A percentile compares a stretch with the other conserved stretches of the same genome.
phyloP scores from a whole-genome alignment of 495 filamentous ascomycete genomes.

The Penicillium soppii region DNA sequence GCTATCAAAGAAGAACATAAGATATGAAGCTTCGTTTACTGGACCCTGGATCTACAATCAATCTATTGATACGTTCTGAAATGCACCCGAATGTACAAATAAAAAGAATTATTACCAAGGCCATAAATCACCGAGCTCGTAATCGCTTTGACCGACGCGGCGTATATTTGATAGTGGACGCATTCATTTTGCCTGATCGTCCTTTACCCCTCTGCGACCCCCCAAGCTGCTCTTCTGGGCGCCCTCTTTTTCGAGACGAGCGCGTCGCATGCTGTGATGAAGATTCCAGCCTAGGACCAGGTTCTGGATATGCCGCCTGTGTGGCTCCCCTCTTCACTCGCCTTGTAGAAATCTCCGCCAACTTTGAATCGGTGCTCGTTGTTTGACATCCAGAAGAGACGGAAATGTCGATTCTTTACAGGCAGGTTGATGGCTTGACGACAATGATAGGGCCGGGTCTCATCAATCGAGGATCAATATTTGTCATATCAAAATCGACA shows the following conservation, averaged over 20 bases:
- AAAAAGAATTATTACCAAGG: too few species aligned
- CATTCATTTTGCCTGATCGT: constrained; percentile 4
- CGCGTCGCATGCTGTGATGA: constrained; percentile 11
- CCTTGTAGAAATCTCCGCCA: constrained; percentile 8
- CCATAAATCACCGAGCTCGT: constrained; percentile 9
- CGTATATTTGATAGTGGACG: constrained; percentile 6
- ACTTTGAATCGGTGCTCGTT: too few species aligned
- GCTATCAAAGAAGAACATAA: too few species aligned
- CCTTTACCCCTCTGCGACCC: constrained; percentile 3
- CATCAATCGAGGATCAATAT: too few species aligned
- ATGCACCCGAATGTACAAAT: too few species aligned
- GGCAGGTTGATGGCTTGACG: too few species aligned
- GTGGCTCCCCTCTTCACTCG: constrained; percentile 14
- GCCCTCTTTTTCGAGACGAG: constrained; percentile 4
- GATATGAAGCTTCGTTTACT: not conserved
- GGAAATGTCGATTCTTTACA: too few species aligned
- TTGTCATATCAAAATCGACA: too few species aligned
- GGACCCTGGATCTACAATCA: too few species aligned
- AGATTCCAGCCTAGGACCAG: constrained; percentile 5
- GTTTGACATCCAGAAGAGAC: too few species aligned
- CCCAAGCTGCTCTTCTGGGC: constrained; percentile 12
- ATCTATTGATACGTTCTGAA: too few species aligned
- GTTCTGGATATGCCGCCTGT: constrained; percentile 13
- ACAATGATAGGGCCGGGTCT: too few species aligned
- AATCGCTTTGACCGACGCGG: constrained; percentile 8